phyloP scores from a whole-genome alignment of 1,284 basidiomycete species.

The Rhodotorula sp. region DNA sequence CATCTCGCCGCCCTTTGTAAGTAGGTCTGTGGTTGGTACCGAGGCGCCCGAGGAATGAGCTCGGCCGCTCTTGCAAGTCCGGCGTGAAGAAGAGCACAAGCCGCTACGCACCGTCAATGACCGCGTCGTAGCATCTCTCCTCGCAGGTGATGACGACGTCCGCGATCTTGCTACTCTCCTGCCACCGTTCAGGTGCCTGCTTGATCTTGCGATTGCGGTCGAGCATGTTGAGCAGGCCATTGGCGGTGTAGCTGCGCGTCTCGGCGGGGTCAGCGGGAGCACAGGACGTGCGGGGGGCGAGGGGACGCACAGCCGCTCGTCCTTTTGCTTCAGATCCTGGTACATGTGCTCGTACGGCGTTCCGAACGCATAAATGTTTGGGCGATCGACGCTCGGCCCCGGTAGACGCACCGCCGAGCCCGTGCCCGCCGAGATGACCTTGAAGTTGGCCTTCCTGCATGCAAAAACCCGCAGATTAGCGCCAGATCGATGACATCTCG shows the following conservation, averaged over 20 bases:
- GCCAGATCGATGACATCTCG: no score
- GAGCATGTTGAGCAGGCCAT: slow-evolving; percentile 95
- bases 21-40: slow-evolving; percentile 64
- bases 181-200: slow-evolving; percentile 92
- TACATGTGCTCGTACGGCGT: slow-evolving; percentile 98
- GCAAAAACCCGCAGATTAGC: no score
- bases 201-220: slow-evolving; percentile 94
- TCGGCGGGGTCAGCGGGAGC: background rate
- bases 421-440: slow-evolving; percentile 91
- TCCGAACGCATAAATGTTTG: slow-evolving; percentile 95
- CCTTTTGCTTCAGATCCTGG: slow-evolving; percentile 85
- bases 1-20: slow-evolving; percentile 83
- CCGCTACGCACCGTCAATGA: slow-evolving; percentile 83
- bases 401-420: slow-evolving; percentile 96
- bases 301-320: slow-evolving; percentile 71
- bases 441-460: slow-evolving; percentile 72
- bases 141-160: slow-evolving; percentile 99
- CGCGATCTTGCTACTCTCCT: slow-evolving; percentile 80
- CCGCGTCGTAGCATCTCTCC: slow-evolving; percentile 96
- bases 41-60: background rate
- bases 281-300: background rate
- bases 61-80: no score
- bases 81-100: background rate
- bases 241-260: slow-evolving; percentile 76
- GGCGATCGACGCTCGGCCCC: slow-evolving; percentile 93